These are phyloP conservation scores for Albugo laibachii DNA, from an alignment of 352 stramenopile genomes.

Conservation along the genomic window DNA sequence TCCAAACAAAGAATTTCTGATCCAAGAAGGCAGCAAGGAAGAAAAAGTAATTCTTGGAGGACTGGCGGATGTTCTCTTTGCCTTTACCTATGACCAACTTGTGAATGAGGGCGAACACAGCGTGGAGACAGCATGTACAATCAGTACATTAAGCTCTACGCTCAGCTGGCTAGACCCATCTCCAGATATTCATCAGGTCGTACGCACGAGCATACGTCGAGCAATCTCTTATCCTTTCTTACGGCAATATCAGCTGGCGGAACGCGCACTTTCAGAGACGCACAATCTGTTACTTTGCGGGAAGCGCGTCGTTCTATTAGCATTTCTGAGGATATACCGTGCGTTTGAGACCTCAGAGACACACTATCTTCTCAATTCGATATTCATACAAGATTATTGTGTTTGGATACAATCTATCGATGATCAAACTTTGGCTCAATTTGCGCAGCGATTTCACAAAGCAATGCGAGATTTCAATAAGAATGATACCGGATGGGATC, in stretches of 20 bases:
- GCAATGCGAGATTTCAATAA: constrained; percentile 30
- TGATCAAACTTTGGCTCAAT: constrained; percentile 20
- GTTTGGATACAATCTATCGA: constrained; percentile 60
- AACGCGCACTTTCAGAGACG: constrained; percentile 69
- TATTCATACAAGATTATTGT: constrained; percentile 91
- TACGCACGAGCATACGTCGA: constrained; percentile 66
- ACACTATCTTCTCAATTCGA: constrained; percentile 91
- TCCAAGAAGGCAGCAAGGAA: constrained; percentile 28
- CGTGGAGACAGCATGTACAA: constrained; percentile 94
- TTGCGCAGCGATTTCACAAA: constrained; percentile 16
- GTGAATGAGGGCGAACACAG: constrained; percentile 88
- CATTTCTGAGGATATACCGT: constrained; percentile 77
- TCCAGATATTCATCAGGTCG: constrained; percentile 28
- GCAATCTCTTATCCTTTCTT: constrained; percentile 93
- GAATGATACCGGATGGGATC: constrained; percentile 42
- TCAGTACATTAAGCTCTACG: constrained; percentile 86
- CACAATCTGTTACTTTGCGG: constrained; percentile 66
- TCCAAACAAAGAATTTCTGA: constrained; percentile 63
- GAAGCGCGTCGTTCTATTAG: constrained; percentile 77
- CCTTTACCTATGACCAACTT: constrained; percentile 91
- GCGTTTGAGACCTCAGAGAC: constrained; percentile 90
- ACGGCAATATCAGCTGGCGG: constrained; percentile 77
- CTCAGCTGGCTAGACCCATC: constrained; percentile 87
- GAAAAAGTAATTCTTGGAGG: constrained; percentile 50
- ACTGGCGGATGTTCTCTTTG: constrained; percentile 87